Evolutionary conservation across 495 filamentous ascomycete genomes (phyloP).

Genomic region (Penicillium lagena): DNA sequence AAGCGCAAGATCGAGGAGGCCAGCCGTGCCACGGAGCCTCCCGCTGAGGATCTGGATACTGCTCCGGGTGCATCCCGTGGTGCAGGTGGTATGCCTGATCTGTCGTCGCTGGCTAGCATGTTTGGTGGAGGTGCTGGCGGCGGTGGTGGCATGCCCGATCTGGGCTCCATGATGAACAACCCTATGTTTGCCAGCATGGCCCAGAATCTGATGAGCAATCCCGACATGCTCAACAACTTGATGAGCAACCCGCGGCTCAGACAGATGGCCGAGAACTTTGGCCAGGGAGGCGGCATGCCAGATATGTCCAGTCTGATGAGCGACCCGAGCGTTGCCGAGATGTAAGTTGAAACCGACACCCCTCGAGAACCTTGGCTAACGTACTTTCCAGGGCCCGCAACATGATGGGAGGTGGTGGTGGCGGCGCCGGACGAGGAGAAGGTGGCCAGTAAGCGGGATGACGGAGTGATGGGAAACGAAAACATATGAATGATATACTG

Average conservation of each 20-base stretch:
- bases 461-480: too few species aligned
- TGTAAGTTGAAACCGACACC: constrained; percentile 54
- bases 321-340: constrained; percentile 85
- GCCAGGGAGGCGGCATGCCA: constrained; percentile 68
- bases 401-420: constrained; percentile 62
- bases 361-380: constrained; percentile 6
- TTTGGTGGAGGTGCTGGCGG: constrained; percentile 54
- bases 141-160: constrained; percentile 77
- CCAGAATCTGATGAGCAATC: constrained; percentile 94
- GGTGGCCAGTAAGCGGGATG: not conserved
- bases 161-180: constrained; percentile 84
- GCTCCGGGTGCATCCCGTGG: constrained; percentile 39
- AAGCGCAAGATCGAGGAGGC: constrained; percentile 73
- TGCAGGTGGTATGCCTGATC: constrained; percentile 73
- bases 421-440: constrained; percentile 30
- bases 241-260: constrained; percentile 90
- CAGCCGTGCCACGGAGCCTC: constrained; percentile 41
- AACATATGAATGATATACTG: too few species aligned
- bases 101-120: constrained; percentile 65
- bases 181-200: constrained; percentile 97
- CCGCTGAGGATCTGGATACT: constrained; percentile 43
- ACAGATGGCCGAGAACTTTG: constrained; percentile 60
- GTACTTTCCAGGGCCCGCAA: constrained; percentile 57
- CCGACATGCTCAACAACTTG: constrained; percentile 77
- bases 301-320: constrained; percentile 76